Percentiles rank a stretch among this genome's conserved stretches.
Evolutionary conservation across 345 rosid genomes (phyloP).

Genomic region (Citrus glauca): DNA sequence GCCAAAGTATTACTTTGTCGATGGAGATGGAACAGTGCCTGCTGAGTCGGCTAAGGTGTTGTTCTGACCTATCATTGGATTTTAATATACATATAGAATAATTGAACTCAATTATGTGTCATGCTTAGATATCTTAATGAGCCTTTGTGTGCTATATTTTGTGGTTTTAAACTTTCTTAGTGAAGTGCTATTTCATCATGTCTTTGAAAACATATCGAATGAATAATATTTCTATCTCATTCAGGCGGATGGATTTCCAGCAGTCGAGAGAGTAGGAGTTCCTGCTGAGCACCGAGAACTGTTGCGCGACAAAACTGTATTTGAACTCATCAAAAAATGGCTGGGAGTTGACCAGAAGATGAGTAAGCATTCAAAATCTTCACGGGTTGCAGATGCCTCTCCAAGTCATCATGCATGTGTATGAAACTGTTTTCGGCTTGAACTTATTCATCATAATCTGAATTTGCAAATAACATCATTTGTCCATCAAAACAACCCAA

Average conservation of each 20-base stretch:
- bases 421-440: neutral
- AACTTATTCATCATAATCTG: neutral
- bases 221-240: neutral
- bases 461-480: neutral
- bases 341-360: constrained; percentile 49
- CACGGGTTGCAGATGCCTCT: constrained; percentile 41
- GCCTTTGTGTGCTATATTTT: neutral
- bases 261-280: constrained; percentile 64
- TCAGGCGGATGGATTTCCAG: constrained; percentile 66
- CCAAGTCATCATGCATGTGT: neutral
- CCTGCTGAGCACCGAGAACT: constrained; percentile 61
- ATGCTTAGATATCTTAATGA: neutral
- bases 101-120: neutral
- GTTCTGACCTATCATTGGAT: constrained; percentile 10
- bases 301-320: constrained; percentile 46
- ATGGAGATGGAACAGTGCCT: constrained; percentile 96
- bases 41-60: constrained; percentile 75
- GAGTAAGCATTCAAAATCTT: constrained; percentile 30
- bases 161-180: neutral
- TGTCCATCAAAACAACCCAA: neutral
- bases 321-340: constrained; percentile 60
- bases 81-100: neutral
- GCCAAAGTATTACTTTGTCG: constrained; percentile 76
- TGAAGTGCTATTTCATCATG: neutral
- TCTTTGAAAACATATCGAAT: neutral